Base-by-base conservation (phyloP, 73 alveolate species). In the Halteria grandinella region DNA sequence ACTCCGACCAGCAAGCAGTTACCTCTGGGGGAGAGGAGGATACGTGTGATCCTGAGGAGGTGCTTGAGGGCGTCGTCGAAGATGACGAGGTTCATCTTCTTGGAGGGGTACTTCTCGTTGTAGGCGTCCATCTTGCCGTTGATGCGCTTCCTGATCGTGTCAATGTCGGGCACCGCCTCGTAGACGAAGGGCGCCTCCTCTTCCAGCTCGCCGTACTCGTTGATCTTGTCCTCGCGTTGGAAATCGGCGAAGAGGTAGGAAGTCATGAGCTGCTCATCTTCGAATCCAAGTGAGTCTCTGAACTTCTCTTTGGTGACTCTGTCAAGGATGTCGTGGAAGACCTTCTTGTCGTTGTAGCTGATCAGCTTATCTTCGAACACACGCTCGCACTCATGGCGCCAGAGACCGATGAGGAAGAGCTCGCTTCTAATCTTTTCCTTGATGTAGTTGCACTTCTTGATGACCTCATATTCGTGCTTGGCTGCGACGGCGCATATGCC, bases 341-440 rank as follows among this genome's bases (percentile, higher is more conserved):
- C 92, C 55, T 96, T 97, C 85, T 98, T 98, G 84, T 98, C 99
- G 10, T 89, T 94, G 29, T 86, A 64, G 71, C 92, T 93, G 84
- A 97, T 88, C 84, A 98, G 97, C 88, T 98, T 97, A 93, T 98
- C 99, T 45, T 96, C 99, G 69, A 98, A 98, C 70, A 98, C 99
- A 57, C 99, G 91, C 66, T 94, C 95, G 74, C 98, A 95, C 91
- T 98, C 99, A 78, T 98, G 99, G 91, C 97, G 96, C 99, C 99
- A 98, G 20, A 98, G 90, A 18, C 97, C 97, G 34, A 98, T 95
- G 66, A 97, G 85, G 93, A 97, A 92, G 50, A 95, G 89, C 45
- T 94, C 99, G 55, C 97, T 85, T 76, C 94, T 95, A 72, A 94
- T 87, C 45, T 89, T 95, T 73, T 93, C 97, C 49, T 66, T 58